These are phyloP conservation scores for Phytophthora syringae DNA, from an alignment of 352 stramenopile genomes.

Conservation along the genomic window DNA sequence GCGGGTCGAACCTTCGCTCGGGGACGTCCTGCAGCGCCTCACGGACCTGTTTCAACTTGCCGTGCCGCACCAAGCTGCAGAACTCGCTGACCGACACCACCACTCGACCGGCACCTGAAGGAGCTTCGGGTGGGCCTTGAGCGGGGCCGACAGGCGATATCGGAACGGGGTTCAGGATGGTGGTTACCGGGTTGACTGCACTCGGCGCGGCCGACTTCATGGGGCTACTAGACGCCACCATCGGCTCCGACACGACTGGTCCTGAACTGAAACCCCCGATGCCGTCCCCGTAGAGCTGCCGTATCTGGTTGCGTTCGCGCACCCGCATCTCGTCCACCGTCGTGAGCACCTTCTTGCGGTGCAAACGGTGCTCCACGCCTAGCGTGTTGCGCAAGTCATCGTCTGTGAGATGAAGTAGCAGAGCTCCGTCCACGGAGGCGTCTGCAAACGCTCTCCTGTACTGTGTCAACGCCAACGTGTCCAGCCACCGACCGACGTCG, in stretches of 20 bases:
- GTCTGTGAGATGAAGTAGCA: slow-evolving; percentile 90
- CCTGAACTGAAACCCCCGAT: not conserved
- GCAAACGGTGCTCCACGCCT: slow-evolving; percentile 94
- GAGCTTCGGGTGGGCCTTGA: slow-evolving; percentile 7
- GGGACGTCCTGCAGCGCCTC: slow-evolving; percentile 85
- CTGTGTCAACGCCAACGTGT: slow-evolving; percentile 88
- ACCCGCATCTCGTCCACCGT: slow-evolving; percentile 78
- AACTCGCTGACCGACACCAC: slow-evolving; percentile 79
- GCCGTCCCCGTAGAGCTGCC: slow-evolving; percentile 44
- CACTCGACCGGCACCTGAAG: slow-evolving; percentile 27
- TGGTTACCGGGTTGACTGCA: slow-evolving; percentile 1
- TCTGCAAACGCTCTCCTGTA: slow-evolving; percentile 92
- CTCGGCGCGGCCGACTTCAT: not conserved
- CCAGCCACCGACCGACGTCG: slow-evolving; percentile 91
- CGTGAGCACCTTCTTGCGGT: slow-evolving; percentile 97
- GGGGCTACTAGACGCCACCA: slow-evolving; percentile 5
- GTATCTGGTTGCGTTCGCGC: slow-evolving; percentile 54
- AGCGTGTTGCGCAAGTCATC: slow-evolving; percentile 95
- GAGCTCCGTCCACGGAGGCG: slow-evolving; percentile 87
- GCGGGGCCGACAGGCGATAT: slow-evolving; percentile 1
- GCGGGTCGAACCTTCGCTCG: slow-evolving; percentile 87
- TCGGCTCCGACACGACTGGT: slow-evolving; percentile 10
- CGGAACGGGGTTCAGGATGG: slow-evolving; percentile 1
- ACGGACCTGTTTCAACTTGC: slow-evolving; percentile 90
- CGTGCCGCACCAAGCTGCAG: slow-evolving; percentile 84